Evolutionary conservation across 2,329 filamentous ascomycete species (phyloP).

Genomic region (Cytospora leucostoma): DNA sequence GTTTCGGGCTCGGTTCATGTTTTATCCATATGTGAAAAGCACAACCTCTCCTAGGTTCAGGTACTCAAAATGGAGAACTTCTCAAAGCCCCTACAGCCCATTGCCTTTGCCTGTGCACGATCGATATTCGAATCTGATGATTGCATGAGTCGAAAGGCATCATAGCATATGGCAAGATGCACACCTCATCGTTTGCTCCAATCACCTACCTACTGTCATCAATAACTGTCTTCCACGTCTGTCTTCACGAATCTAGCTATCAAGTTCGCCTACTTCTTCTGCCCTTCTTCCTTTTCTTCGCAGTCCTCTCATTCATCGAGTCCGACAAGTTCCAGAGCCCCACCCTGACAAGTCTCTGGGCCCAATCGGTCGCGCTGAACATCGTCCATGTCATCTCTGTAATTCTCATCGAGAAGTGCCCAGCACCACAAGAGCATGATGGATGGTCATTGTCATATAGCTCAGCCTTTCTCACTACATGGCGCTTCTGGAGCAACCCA

Average conservation of each 20-base stretch:
- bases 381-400: background rate
- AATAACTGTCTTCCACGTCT: background rate
- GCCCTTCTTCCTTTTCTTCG: background rate
- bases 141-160: background rate
- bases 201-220: background rate
- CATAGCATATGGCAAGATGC: background rate
- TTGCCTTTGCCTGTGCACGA: too few relatives aligned
- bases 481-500: slow-evolving; percentile 5
- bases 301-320: background rate
- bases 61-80: too few relatives aligned
- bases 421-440: background rate
- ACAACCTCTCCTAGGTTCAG: too few relatives aligned
- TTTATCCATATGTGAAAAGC: too few relatives aligned
- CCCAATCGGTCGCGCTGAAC: slow-evolving; percentile 9
- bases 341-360: slow-evolving; percentile 1
- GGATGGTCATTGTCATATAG: background rate
- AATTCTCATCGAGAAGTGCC: background rate
- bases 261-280: background rate
- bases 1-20: too few relatives aligned
- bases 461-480: background rate
- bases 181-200: background rate
- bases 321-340: background rate
- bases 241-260: background rate
- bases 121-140: too few relatives aligned
- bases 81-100: too few relatives aligned